Evolutionary conservation across 805 yeast species (phyloP).

Genomic region (Metschnikowia orientalis): DNA sequence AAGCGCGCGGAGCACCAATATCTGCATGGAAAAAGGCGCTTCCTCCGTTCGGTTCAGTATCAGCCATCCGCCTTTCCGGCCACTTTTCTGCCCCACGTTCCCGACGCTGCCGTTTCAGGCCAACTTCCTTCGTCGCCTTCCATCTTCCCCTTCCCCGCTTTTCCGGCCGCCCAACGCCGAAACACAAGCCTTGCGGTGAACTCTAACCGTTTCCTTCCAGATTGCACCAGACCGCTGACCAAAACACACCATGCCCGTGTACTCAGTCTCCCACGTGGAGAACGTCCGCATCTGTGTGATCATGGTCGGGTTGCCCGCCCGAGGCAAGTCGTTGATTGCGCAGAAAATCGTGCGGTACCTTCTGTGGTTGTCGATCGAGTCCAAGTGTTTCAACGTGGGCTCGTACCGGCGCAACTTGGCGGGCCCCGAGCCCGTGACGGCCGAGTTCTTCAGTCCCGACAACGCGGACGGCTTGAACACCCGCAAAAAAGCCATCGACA

Average conservation of each 20-base stretch:
- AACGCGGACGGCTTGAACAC: slow-evolving; percentile 61
- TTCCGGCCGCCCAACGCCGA: not conserved
- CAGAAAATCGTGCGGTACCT: slow-evolving; percentile 90
- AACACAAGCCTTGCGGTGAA: not conserved
- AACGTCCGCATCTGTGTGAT: slow-evolving; percentile 79
- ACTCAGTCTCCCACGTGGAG: slow-evolving; percentile 56
- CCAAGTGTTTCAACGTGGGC: slow-evolving; percentile 88
- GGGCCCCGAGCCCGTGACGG: slow-evolving; percentile 50
- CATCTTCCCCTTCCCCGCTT: no score
- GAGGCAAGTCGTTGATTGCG: slow-evolving; percentile 93
- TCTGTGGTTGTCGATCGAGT: slow-evolving; percentile 84
- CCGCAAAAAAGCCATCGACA: slow-evolving; percentile 64
- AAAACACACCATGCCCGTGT: slow-evolving; percentile 52
- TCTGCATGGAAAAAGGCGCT: slow-evolving; percentile 3
- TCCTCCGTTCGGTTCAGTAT: not conserved
- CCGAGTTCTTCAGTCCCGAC: slow-evolving; percentile 69
- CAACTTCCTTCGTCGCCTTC: no score
- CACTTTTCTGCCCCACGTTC: no score
- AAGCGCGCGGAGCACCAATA: slow-evolving; percentile 3
- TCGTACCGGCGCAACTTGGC: slow-evolving; percentile 62
- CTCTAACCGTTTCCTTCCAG: no score
- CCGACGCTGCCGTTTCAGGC: no score
- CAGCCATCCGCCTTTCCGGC: no score
- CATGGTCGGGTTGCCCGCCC: slow-evolving; percentile 83
- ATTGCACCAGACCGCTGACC: no score